These are phyloP conservation scores for Calcarisporium arbuscula DNA, from an alignment of 2,329 filamentous ascomycete species.

Conservation along the genomic window DNA sequence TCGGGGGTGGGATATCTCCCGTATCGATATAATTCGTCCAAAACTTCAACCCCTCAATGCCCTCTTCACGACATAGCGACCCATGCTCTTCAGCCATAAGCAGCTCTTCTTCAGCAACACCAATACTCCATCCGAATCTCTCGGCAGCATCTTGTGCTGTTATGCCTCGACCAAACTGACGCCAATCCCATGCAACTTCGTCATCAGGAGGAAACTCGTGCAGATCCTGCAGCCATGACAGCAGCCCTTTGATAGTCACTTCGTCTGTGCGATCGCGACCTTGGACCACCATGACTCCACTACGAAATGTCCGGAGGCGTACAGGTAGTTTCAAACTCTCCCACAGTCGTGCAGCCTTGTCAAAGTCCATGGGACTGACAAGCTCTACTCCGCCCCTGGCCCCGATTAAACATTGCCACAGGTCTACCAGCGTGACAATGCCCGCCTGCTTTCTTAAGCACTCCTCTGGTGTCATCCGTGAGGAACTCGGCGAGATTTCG, in stretches of 20 bases:
- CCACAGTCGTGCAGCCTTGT: constrained; percentile 84
- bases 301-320: constrained; percentile 81
- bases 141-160: constrained; percentile 87
- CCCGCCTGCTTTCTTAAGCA: constrained; percentile 76
- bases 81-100: constrained; percentile 96
- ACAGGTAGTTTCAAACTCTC: constrained; percentile 81
- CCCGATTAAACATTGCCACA: constrained; percentile 93
- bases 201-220: constrained; percentile 58
- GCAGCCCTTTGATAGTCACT: constrained; percentile 71
- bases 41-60: constrained; percentile 83
- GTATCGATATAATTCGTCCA: constrained; percentile 74
- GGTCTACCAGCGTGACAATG: constrained; percentile 81
- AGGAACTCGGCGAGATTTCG: constrained; percentile 83
- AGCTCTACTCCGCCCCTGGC: constrained; percentile 90
- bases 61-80: constrained; percentile 81
- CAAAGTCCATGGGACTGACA: constrained; percentile 85
- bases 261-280: constrained; percentile 83
- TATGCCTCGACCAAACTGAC: constrained; percentile 71
- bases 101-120: constrained; percentile 89
- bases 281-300: constrained; percentile 91
- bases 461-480: constrained; percentile 73
- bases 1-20: constrained; percentile 28
- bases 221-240: constrained; percentile 71
- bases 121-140: constrained; percentile 92
- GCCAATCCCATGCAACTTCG: constrained; percentile 71